Evolutionary conservation across 495 filamentous ascomycete species (phyloP).

Genomic region (Hypoxylon trugodes): DNA sequence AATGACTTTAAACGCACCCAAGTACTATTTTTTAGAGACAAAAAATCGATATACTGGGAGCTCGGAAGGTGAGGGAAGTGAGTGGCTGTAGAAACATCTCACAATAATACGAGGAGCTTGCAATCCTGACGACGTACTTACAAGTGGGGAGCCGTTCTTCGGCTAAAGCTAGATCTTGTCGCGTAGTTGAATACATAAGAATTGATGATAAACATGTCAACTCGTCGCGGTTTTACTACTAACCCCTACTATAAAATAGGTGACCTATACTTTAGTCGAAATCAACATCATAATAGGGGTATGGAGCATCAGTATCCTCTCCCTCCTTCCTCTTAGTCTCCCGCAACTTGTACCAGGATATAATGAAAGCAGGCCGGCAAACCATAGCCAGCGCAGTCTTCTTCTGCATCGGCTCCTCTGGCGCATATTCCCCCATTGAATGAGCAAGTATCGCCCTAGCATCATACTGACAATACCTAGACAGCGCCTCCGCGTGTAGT

Average conservation of each 20-base stretch:
- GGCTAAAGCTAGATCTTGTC: neutral
- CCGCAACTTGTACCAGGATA: constrained; percentile 15
- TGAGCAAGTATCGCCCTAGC: neutral
- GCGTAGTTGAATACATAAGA: neutral
- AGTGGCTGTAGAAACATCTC: no score
- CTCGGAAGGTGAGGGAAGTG: no score
- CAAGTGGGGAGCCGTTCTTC: no score
- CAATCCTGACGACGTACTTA: no score
- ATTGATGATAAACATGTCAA: neutral
- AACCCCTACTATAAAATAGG: neutral
- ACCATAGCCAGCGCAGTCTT: constrained; percentile 24
- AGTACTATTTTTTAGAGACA: no score
- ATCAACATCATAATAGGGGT: constrained; percentile 24
- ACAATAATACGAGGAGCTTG: no score
- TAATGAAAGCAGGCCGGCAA: constrained; percentile 21
- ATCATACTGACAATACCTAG: constrained; percentile 18
- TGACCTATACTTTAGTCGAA: neutral
- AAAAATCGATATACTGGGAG: no score
- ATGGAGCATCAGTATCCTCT: neutral
- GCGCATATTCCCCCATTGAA: constrained; percentile 12
- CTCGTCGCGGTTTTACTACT: no score
- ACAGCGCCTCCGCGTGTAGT: constrained; percentile 27
- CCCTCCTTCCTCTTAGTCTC: constrained; percentile 10
- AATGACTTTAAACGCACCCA: no score
- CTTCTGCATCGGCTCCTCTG: constrained; percentile 26